phyloP scores from a whole-genome alignment of 441 rosid genomes.

The Hura crepitans region DNA sequence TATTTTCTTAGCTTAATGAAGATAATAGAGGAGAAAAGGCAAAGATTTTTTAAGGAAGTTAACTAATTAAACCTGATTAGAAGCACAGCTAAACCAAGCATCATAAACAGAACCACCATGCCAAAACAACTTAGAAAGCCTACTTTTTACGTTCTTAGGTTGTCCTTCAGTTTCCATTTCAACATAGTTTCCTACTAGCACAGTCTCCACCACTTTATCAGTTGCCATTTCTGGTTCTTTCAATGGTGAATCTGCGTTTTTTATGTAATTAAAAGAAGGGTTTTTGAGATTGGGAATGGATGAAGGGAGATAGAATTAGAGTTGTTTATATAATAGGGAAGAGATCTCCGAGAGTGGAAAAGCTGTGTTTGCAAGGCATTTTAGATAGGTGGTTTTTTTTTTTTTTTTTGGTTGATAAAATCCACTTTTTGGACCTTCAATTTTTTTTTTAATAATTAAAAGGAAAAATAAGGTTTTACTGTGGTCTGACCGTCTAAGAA shows the following conservation, averaged over 20 bases:
- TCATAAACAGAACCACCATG: slow-evolving; percentile 98
- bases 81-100: slow-evolving; percentile 99
- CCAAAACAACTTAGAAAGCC: slow-evolving; percentile 68
- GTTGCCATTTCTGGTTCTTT: slow-evolving; percentile 32
- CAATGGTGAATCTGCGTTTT: neutral
- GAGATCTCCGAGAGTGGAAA: slow-evolving; percentile 24
- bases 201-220: slow-evolving; percentile 83
- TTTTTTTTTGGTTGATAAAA: too few species aligned
- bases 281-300: slow-evolving; percentile 16
- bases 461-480: neutral
- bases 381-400: slow-evolving; percentile 32
- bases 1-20: too few species aligned
- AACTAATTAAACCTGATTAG: slow-evolving; percentile 69
- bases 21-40: neutral
- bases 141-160: slow-evolving; percentile 49
- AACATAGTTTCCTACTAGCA: slow-evolving; percentile 80
- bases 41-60: too few species aligned
- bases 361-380: slow-evolving; percentile 27
- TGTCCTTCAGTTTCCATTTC: slow-evolving; percentile 88
- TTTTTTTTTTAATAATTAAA: neutral
- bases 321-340: slow-evolving; percentile 38
- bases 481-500: slow-evolving; percentile 25
- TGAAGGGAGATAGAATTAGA: slow-evolving; percentile 22
- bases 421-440: slow-evolving; percentile 15
- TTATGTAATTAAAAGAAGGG: neutral